Evolutionary conservation across 2,329 filamentous ascomycete species (phyloP), one percentile per base, ranked within the genome.

Genomic region (Phaeosphaeriaceae sp.): DNA sequence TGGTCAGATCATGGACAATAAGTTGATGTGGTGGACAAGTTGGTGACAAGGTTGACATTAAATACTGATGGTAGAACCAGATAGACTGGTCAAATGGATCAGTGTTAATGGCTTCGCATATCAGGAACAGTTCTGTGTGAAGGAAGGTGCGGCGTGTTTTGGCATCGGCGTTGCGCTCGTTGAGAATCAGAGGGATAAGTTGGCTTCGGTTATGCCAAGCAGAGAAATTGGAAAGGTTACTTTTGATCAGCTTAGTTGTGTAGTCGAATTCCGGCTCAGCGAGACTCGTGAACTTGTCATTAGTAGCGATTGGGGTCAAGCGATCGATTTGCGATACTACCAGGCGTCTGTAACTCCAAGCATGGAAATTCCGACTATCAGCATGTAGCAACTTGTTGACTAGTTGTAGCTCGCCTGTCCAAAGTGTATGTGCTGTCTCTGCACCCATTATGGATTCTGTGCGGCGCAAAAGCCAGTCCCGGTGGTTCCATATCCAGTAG

Each of bases 401-500:
- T 7, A 97, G 79, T 0, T 79, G 86, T 15, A 99, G 83, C 72
- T 99, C 94, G 55, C 88, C 86, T 63, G 88, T 80, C 94, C 94
- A 99, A 41, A 97, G 79, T 32, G 79, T 75, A 17, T 83, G 81
- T 2, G 90, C 84, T 13, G 77, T 68, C 0, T 77, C 48, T 1
- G 74, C 54, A 2, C 85, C 81, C 8, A 96, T 78, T 15, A 86
- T 79, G 11, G 79, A 70, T 38, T 88, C 89, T 28, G 87, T 86
- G 70, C 90, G 84, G 46, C 87, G 79, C 12, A 99, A 79, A 3
- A 93, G 78, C 92, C 94, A 99, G 37, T 88, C 76, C 21, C 94
- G 87, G 74, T 97, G 93, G 63, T 96, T 96, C 94, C 94, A 99
- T 66, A 99, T 93, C 93, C 94, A 97, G 77, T 99, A 99, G 80